Percentiles rank a stretch among this genome's conserved stretches.
phyloP scores from a whole-genome alignment of 148 eudicot species.

The Mesembryanthemum crystallinum region DNA sequence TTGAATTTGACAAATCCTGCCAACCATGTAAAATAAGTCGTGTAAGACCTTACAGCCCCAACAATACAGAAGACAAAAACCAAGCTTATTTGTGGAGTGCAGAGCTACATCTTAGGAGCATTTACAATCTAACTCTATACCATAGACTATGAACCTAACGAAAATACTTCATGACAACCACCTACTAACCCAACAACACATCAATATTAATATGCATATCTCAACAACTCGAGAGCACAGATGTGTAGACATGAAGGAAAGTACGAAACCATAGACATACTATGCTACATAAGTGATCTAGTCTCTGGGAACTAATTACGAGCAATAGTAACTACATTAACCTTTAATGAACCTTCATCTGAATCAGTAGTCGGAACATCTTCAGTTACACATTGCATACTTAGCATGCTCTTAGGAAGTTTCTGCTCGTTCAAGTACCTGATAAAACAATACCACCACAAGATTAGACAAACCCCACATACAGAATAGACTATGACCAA shows the following conservation, averaged over 20 bases:
- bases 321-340: conserved; percentile 29
- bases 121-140: neutral
- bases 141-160: neutral
- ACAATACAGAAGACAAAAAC: conserved; percentile 1
- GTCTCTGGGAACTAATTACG: neutral
- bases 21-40: conserved; percentile 10
- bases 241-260: neutral
- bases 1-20: conserved; percentile 59
- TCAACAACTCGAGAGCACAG: neutral
- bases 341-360: conserved; percentile 37
- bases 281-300: neutral
- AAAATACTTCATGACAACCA: neutral
- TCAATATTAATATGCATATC: neutral
- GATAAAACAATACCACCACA: conserved; percentile 23
- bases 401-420: conserved; percentile 78
- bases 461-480: conserved; percentile 5
- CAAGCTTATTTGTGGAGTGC: conserved; percentile 4
- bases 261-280: neutral
- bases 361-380: conserved; percentile 41
- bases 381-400: conserved; percentile 47
- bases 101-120: neutral
- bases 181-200: neutral
- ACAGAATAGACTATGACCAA: neutral
- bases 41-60: neutral
- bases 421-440: conserved; percentile 86